phyloP scores from a whole-genome alignment of 208 protist species.

The Herpetomonas tarakana region DNA sequence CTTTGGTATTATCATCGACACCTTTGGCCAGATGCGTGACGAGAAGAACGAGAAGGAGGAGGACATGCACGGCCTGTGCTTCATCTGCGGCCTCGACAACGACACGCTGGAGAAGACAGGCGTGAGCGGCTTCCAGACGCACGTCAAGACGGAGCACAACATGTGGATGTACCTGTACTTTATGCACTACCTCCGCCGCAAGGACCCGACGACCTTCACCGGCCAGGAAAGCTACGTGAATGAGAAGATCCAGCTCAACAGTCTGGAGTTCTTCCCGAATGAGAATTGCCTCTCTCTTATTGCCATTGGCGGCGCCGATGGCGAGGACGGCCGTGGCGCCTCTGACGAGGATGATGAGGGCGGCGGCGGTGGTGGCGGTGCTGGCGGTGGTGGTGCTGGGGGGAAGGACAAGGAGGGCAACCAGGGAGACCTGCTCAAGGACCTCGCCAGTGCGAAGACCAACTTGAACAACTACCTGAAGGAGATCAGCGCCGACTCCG shows the following conservation, averaged over 20 bases:
- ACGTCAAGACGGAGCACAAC: constrained; percentile 92
- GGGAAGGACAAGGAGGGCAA: constrained; percentile 13
- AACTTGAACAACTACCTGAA: constrained; percentile 26
- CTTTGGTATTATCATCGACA: constrained; percentile 96
- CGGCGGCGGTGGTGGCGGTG: background rate
- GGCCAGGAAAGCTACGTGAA: constrained; percentile 85
- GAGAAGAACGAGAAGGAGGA: constrained; percentile 71
- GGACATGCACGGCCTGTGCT: constrained; percentile 88
- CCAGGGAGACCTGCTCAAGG: constrained; percentile 21
- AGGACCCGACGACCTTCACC: constrained; percentile 74
- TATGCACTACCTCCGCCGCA: constrained; percentile 79
- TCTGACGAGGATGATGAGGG: constrained; percentile 4
- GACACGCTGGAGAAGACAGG: constrained; percentile 72
- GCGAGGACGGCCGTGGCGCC: constrained; percentile 2
- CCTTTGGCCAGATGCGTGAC: constrained; percentile 88
- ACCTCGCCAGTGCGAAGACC: constrained; percentile 28
- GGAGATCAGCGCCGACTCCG: constrained; percentile 28
- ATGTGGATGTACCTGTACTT: constrained; percentile 96
- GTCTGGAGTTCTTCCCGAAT: constrained; percentile 81
- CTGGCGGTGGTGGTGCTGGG: constrained; percentile 3
- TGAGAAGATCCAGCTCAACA: constrained; percentile 39
- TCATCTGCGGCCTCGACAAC: constrained; percentile 90
- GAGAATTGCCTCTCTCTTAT: constrained; percentile 48
- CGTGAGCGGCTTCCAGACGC: constrained; percentile 72
- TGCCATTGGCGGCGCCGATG: constrained; percentile 6